These are phyloP conservation scores for Linnemannia exigua DNA, from an alignment of 192 early-diverging fungal genomes.

Conservation along the genomic window DNA sequence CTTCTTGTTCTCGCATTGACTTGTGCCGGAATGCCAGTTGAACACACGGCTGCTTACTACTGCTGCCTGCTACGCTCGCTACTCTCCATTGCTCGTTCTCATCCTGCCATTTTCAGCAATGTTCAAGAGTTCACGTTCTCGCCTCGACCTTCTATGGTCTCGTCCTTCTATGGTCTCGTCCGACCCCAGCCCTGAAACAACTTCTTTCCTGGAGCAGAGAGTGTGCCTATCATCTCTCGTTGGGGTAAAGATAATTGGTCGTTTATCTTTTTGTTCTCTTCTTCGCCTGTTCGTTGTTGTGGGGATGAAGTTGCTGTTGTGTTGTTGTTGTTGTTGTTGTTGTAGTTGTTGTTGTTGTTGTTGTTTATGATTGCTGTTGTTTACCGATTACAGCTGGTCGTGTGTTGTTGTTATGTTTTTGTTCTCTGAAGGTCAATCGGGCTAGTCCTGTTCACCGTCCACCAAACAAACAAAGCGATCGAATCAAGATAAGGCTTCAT, in stretches of 20 bases:
- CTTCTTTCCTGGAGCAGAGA: too few species aligned
- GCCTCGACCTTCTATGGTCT: too few species aligned
- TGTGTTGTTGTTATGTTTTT: background rate
- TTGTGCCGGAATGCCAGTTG: too few species aligned
- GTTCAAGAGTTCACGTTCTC: too few species aligned
- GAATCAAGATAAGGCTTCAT: slow-evolving; percentile 13
- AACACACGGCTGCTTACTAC: too few species aligned
- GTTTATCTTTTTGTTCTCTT: background rate
- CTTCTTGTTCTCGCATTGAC: background rate
- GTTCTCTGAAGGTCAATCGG: background rate
- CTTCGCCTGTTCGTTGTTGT: background rate
- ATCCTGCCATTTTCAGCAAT: too few species aligned
- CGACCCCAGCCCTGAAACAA: too few species aligned
- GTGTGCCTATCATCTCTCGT: too few species aligned
- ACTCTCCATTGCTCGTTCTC: too few species aligned
- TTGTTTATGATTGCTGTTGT: background rate
- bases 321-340: background rate
- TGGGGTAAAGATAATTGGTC: background rate
- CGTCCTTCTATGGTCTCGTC: too few species aligned
- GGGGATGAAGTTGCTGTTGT: background rate
- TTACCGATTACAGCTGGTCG: background rate
- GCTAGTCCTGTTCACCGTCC: background rate
- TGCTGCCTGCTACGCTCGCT: too few species aligned
- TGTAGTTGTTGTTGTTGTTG: background rate
- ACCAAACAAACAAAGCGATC: slow-evolving; percentile 5